phyloP scores from a whole-genome alignment of 306 rosid species.

The Lathyrus tuberosus region DNA sequence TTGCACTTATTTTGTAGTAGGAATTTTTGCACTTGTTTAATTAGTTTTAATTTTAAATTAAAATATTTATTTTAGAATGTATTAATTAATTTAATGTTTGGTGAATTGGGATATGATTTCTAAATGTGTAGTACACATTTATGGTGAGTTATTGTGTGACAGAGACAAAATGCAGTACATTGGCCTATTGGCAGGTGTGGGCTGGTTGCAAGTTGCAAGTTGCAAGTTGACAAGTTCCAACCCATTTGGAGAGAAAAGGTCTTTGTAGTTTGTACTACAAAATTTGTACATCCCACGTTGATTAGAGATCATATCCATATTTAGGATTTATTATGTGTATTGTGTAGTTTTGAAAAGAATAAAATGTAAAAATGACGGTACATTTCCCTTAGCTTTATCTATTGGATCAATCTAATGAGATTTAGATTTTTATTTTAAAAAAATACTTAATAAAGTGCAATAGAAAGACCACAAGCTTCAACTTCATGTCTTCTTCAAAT shows the following conservation, averaged over 20 bases:
- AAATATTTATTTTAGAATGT: no score
- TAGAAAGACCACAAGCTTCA: no score
- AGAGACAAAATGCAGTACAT: conserved; percentile 4
- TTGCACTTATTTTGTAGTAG: no score
- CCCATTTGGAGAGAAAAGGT: not conserved
- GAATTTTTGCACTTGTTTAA: no score
- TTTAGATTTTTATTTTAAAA: no score
- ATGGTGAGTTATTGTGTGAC: not conserved
- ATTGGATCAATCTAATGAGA: no score
- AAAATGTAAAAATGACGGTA: not conserved
- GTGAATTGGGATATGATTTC: not conserved
- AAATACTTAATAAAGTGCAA: no score
- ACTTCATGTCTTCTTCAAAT: no score
- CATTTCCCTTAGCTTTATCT: no score
- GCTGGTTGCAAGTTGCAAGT: not conserved
- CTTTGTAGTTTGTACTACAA: conserved; percentile 32
- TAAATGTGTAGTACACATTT: conserved; percentile 37
- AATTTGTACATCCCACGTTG: not conserved
- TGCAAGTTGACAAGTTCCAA: not conserved
- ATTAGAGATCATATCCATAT: not conserved
- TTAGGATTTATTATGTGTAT: not conserved
- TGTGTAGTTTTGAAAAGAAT: not conserved
- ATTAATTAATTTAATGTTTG: not conserved
- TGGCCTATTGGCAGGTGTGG: not conserved
- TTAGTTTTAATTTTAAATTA: no score